Evolutionary conservation across 2,329 filamentous ascomycete species (phyloP), one percentile per base, ranked within the genome.

Genomic region (Aspergillus sclerotialis): DNA sequence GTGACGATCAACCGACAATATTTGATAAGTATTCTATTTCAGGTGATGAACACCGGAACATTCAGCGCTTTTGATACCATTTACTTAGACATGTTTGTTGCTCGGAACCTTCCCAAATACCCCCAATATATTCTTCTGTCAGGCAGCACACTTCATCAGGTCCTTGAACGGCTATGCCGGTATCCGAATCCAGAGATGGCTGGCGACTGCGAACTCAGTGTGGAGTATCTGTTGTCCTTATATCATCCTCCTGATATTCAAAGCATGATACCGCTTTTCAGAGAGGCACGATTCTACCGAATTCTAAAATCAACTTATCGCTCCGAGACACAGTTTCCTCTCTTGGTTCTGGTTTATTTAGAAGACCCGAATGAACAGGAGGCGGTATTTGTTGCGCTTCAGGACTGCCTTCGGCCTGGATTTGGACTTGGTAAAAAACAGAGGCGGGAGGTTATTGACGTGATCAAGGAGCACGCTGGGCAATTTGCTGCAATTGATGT

Each of bases 41-140:
- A 94, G 56, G 82, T 95, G 17, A 94, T 98, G 86, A 84, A 80
- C 32, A 33, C 45, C 8, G 67, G 78, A 1, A 69, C 73, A 30
- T 96, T 94, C 60, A 75, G 79, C 1, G 63, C 80, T 0, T 78
- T 84, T 40, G 88, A 96, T 53, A 89, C 84, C 9, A 85, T 98
- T 36, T 98, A 94, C 60, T 75, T 98, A 28, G 88, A 98, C 61
- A 98, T 98, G 88, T 98, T 98, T 54, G 84, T 98, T 55, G 90
- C 92, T 12, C 80, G 92, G 36, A 98, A 94, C 55, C 67, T 98
- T 32, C 86, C 93, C 3, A 98, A 98, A 58, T 98, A 94, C 53
- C 88, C 89, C 1, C 90, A 96, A 56, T 95, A 95, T 52, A 80
- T 98, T 32, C 75, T 96, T 8, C 77, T 98, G 30, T 84, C 90